These are phyloP conservation scores for Microsporum canis DNA, from an alignment of 2,329 filamentous ascomycete genomes.

Conservation along the genomic window DNA sequence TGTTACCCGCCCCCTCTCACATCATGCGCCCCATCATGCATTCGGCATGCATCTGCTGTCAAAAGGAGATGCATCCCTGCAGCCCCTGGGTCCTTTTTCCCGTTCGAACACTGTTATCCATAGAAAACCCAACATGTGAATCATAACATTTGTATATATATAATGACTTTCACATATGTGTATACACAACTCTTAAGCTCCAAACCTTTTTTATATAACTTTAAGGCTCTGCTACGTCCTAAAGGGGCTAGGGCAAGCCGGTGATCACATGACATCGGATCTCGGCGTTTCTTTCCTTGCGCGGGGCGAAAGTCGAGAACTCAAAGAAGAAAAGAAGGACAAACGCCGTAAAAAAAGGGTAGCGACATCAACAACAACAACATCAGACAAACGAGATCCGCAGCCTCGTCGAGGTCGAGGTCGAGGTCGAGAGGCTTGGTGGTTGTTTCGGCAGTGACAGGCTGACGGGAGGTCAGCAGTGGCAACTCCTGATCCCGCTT, in stretches of 20 bases:
- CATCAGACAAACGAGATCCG: too few species aligned
- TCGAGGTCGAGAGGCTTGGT: too few species aligned
- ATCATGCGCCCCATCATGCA: neutral
- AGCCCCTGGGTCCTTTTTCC: neutral
- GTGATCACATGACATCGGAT: neutral
- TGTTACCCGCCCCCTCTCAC: neutral
- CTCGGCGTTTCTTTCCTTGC: conserved; percentile 2
- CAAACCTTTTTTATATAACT: neutral
- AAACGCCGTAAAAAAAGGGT: too few species aligned
- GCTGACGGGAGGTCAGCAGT: too few species aligned
- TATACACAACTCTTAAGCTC: neutral
- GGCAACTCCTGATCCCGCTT: too few species aligned
- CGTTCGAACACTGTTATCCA: neutral
- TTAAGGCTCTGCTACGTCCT: neutral
- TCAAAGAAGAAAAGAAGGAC: neutral
- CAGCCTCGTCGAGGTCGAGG: too few species aligned
- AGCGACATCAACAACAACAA: neutral
- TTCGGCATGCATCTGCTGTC: neutral
- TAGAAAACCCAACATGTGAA: too few species aligned
- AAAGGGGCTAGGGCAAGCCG: neutral
- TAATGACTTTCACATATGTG: too few species aligned
- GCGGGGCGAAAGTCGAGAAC: neutral
- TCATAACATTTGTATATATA: too few species aligned
- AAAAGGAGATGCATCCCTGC: neutral
- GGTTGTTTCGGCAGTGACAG: too few species aligned